Evolutionary conservation across 164 flowering plant species (phyloP).

Genomic region (Tinospora cordifolia): DNA sequence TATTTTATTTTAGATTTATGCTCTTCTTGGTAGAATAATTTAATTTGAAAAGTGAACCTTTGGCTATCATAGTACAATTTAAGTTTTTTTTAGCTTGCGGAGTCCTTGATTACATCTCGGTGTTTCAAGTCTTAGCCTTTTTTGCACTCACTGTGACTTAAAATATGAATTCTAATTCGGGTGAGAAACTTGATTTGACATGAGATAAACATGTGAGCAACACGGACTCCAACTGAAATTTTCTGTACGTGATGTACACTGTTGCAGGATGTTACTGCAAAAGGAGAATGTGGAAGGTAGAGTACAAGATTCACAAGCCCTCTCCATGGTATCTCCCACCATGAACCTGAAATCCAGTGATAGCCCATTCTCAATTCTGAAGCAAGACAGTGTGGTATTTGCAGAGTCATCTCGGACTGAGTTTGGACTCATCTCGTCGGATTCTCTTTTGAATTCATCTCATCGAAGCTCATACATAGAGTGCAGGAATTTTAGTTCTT

Average conservation of each 20-base stretch:
- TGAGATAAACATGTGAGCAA: too few relatives aligned
- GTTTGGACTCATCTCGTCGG: conserved; percentile 52
- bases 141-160: too few relatives aligned
- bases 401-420: conserved; percentile 34
- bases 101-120: too few relatives aligned
- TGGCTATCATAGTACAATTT: too few relatives aligned
- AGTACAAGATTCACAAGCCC: conserved; percentile 33
- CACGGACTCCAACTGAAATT: too few relatives aligned
- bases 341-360: conserved; percentile 31
- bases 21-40: not conserved
- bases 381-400: conserved; percentile 31
- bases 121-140: too few relatives aligned
- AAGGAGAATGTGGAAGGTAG: conserved; percentile 26
- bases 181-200: too few relatives aligned
- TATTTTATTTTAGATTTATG: not conserved
- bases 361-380: conserved; percentile 28
- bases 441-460: conserved; percentile 44
- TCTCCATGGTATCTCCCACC: conserved; percentile 35
- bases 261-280: conserved; percentile 34
- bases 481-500: conserved; percentile 25
- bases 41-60: too few relatives aligned
- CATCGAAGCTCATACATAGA: conserved; percentile 26
- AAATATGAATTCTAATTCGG: too few relatives aligned
- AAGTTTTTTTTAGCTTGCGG: too few relatives aligned
- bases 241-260: not conserved